phyloP scores from a whole-genome alignment of 1,284 basidiomycete species.

The Fomitopsis pinicola region DNA sequence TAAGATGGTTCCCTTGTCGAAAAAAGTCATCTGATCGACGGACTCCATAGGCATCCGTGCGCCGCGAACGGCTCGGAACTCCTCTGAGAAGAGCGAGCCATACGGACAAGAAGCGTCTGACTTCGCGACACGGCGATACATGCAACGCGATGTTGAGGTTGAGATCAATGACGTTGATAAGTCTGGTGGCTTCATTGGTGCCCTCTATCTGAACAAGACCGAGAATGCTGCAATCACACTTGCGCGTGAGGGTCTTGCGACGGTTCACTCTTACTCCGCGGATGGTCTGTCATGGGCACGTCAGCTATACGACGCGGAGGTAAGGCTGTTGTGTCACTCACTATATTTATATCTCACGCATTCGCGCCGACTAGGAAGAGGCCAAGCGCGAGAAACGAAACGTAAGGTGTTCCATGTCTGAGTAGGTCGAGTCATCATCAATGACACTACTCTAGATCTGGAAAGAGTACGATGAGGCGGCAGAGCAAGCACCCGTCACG shows the following conservation, averaged over 20 bases:
- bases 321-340: conserved; percentile 19
- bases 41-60: conserved; percentile 66
- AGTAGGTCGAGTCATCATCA: background rate
- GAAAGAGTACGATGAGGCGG: conserved; percentile 73
- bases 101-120: conserved; percentile 83
- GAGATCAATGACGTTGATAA: conserved; percentile 90
- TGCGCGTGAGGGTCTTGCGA: conserved; percentile 82
- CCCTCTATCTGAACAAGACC: conserved; percentile 75
- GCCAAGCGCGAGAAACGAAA: conserved; percentile 77
- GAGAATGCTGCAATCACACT: conserved; percentile 85
- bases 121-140: conserved; percentile 75
- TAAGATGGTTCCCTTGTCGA: conserved; percentile 26
- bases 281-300: conserved; percentile 76
- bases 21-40: background rate
- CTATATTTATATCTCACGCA: conserved; percentile 1
- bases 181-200: conserved; percentile 93
- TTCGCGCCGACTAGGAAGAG: conserved; percentile 46
- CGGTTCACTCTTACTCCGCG: conserved; percentile 86
- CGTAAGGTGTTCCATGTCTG: conserved; percentile 38
- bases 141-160: conserved; percentile 96
- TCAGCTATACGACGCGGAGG: conserved; percentile 85
- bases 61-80: conserved; percentile 76
- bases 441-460: conserved; percentile 56
- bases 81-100: conserved; percentile 87
- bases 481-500: conserved; percentile 48